phyloP scores from a whole-genome alignment of 768 basidiomycete species.

The Pleurotus pulmonarius region DNA sequence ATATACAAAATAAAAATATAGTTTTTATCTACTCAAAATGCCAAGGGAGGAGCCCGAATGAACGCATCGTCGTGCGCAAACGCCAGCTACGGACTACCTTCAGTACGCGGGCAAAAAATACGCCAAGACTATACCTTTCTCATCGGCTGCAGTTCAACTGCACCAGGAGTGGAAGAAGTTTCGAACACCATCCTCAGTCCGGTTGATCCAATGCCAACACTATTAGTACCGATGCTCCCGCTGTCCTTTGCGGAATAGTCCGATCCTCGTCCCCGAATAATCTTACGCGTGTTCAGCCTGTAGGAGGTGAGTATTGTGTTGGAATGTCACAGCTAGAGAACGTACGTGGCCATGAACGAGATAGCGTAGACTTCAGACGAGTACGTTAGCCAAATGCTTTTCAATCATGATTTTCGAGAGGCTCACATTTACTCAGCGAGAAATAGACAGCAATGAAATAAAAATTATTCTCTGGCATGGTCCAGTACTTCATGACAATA shows the following conservation, averaged over 20 bases:
- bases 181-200: slow-evolving; percentile 2
- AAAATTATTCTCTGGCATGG: slow-evolving; percentile 42
- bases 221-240: slow-evolving; percentile 14
- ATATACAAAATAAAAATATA: no score
- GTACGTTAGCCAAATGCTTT: slow-evolving; percentile 13
- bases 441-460: slow-evolving; percentile 58
- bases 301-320: background rate
- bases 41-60: no score
- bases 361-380: slow-evolving; percentile 28
- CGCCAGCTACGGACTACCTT: no score
- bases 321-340: background rate
- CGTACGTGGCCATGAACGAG: slow-evolving; percentile 22
- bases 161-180: background rate
- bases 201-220: background rate
- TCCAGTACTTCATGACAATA: slow-evolving; percentile 41
- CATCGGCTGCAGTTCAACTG: no score
- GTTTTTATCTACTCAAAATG: no score
- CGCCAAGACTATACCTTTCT: no score
- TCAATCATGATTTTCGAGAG: background rate
- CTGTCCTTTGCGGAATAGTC: slow-evolving; percentile 24
- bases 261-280: slow-evolving; percentile 47
- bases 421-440: slow-evolving; percentile 54
- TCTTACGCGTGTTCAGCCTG: slow-evolving; percentile 56
- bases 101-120: no score
- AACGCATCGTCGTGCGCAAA: no score